Evolutionary conservation across 768 basidiomycete species (phyloP).

Genomic region (Cantharellus anzutake): DNA sequence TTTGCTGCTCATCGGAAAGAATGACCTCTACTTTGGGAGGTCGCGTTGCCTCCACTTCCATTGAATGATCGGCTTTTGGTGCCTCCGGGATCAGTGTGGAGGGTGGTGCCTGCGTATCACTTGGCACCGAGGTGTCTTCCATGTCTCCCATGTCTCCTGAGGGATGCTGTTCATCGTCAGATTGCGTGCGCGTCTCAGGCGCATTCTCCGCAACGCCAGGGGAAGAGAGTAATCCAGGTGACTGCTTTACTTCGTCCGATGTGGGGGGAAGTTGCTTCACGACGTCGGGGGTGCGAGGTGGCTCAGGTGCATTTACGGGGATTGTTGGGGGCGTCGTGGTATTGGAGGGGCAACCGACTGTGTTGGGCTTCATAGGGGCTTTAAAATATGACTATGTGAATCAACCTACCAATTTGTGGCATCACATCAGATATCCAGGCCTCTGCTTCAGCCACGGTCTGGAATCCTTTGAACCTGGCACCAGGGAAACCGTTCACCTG

Average conservation of each 20-base stretch:
- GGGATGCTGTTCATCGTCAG: no score
- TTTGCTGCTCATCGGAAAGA: constrained; percentile 7
- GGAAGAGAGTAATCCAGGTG: not conserved
- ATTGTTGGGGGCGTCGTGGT: not conserved
- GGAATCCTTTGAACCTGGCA: constrained; percentile 3
- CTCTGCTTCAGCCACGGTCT: not conserved
- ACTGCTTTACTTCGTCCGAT: not conserved
- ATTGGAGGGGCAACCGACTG: not conserved
- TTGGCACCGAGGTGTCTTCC: no score
- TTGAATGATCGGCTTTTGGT: not conserved
- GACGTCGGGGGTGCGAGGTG: not conserved
- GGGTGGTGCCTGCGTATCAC: no score
- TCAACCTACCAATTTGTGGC: not conserved
- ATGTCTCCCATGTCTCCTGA: no score
- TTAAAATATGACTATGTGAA: not conserved
- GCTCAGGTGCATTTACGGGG: not conserved
- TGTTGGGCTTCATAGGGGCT: not conserved
- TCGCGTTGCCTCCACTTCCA: not conserved
- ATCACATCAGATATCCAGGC: not conserved
- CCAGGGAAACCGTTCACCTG: constrained; percentile 2
- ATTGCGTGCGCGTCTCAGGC: not conserved
- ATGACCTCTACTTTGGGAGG: not conserved
- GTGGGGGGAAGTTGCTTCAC: not conserved
- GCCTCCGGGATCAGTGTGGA: no score
- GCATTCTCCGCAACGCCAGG: not conserved